Evolutionary conservation across 768 basidiomycete genomes (phyloP), one percentile per base, ranked within the genome.

Genomic region (Termitomyces heimii): DNA sequence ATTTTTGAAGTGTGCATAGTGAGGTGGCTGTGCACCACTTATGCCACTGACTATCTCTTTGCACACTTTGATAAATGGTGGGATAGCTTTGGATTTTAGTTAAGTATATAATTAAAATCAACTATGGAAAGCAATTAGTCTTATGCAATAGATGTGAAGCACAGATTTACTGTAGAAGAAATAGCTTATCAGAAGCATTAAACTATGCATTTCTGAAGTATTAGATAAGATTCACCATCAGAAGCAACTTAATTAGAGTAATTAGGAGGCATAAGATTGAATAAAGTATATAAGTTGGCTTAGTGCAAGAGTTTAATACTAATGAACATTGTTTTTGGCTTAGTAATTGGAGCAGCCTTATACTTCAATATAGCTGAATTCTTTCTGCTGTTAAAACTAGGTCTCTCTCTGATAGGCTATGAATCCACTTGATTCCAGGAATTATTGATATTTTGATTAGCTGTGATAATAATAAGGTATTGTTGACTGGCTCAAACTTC

Each of bases 31-130:
- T 1, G 92, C 86, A 10, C 97, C 96, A n/a, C 97, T 97, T 94
- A 99, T 96, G 12, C 92, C 96, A 68, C 98, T 96, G 0, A 98
- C 93, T 97, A 98, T 99, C 68, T 98, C 97, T 66, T 96, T 95
- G 73, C 95, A 98, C 40, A 99, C 91, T 70, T 99, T 99, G 62
- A 98, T 95, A 13, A 94, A 92, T 6, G 97, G 97, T 2, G 97
- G 95, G 68, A 95, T 0, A 94, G 93, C 66, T 99, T 98, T 0
- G 97, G 97, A 67, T 98, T 97, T 3, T 94, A 86, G 3, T 96
- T 97, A 14, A 98, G 81, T 64, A 98, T 98, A 71, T 98, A 99
- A 2, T 96, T 96, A 66, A 98, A 99, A 68, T 98, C 97, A 60
- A 98, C 97, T 96, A 67, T 0, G 16, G 43, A 60, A 35, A 55